Evolutionary conservation across 371 early-diverging fungal genomes (phyloP).

Genomic region (Dinochytrium kinnereticum): DNA sequence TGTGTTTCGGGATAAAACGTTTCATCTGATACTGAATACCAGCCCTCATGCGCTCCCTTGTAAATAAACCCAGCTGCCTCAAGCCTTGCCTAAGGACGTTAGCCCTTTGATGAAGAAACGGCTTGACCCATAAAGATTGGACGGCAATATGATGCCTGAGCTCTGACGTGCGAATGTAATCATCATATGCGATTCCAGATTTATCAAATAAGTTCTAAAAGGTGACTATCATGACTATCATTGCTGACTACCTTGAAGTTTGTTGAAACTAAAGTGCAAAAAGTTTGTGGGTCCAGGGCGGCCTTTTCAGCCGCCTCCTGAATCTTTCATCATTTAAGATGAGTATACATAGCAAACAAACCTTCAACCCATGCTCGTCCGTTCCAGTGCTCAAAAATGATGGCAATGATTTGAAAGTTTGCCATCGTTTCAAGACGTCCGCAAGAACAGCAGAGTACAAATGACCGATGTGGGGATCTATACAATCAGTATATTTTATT

Average conservation of each 20-base stretch:
- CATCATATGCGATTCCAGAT: slow-evolving; percentile 76
- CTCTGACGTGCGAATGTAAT: slow-evolving; percentile 90
- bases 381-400: slow-evolving; percentile 82
- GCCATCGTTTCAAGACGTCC: slow-evolving; percentile 80
- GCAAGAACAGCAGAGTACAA: slow-evolving; percentile 87
- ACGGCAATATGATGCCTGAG: slow-evolving; percentile 74
- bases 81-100: slow-evolving; percentile 58
- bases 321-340: slow-evolving; percentile 62
- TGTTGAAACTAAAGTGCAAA: slow-evolving; percentile 81
- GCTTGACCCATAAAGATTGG: slow-evolving; percentile 72
- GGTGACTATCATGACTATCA: too few relatives aligned
- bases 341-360: slow-evolving; percentile 27
- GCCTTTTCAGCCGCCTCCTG: slow-evolving; percentile 85
- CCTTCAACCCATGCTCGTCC: slow-evolving; percentile 97
- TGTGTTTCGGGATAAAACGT: slow-evolving; percentile 83
- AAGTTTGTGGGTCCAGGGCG: slow-evolving; percentile 63
- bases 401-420: slow-evolving; percentile 67
- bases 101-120: background rate
- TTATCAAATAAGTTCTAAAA: slow-evolving; percentile 68
- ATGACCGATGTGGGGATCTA: slow-evolving; percentile 95
- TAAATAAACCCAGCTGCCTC: slow-evolving; percentile 81
- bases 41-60: slow-evolving; percentile 90
- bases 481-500: slow-evolving; percentile 5
- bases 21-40: slow-evolving; percentile 97
- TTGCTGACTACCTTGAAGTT: slow-evolving; percentile 73